Evolutionary conservation across 2,329 filamentous ascomycete genomes (phyloP), one percentile per base, ranked within the genome.

Genomic region (Claviceps pazoutovae): DNA sequence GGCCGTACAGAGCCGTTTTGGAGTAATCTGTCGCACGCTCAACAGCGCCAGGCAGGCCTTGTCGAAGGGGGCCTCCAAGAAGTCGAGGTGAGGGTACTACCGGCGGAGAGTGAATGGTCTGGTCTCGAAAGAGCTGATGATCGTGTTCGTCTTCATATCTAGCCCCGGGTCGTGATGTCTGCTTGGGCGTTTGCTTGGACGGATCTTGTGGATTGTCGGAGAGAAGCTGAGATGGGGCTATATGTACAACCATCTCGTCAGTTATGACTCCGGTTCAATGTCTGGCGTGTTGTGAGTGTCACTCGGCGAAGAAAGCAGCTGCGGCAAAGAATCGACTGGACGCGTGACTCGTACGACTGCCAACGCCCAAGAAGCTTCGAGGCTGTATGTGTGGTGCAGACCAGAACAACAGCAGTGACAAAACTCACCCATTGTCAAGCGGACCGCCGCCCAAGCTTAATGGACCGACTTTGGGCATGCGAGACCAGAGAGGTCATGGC

Each of bases 1-100:
- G 90, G 54, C 87, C 88, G 74, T 97, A 82, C 23, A 72, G 62
- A 37, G 70, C 70, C 44, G 68, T 67, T 62, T 81, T 82, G 51
- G 78, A 81, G 47, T 73, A 58, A 44, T 82, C 79, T 54, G 74
- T 67, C n/a, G 72, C 63, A 57, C 76, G 73, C 59, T 80, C 77
- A 54, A 73, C 64, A 36, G 66, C 66, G 52, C 65, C 54, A 45
- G 30, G 69, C 26, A 73, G 59, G 42, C 61, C 67, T 30, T 66
- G 62, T 55, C 74, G 71, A 52, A 71, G 66, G 37, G 68, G 59
- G 38, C 69, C 62, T 38, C 65, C 61, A 58, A 72, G 71, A 30
- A 45, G 45, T 43, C 51, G 51, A 41, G 53, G 53, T 13, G 53
- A 55, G 23, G 45, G 44, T 21, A 51, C n/a, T n/a, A 16, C 34